Conservation (phyloP, 768 basidiomycete genomes). For the Auricularia sp. region DNA sequence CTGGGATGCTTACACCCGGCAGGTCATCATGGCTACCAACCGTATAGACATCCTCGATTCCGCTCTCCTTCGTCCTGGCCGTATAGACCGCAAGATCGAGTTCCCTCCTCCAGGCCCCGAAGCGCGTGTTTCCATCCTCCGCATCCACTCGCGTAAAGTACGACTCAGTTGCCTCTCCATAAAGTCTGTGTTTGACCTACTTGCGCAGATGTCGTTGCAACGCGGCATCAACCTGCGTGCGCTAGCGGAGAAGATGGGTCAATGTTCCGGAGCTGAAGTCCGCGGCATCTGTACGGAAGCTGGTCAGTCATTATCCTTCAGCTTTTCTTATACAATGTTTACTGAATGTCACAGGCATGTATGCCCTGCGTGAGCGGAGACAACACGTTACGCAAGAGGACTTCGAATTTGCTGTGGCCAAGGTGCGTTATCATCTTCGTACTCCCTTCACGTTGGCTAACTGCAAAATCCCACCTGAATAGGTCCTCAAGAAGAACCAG, state of each 20-base stretch:
- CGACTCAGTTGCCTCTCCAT: neutral
- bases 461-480: neutral
- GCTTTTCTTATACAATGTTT: neutral
- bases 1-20: neutral
- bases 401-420: constrained; percentile 97
- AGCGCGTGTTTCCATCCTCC: constrained; percentile 91
- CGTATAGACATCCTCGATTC: constrained; percentile 96
- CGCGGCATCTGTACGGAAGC: constrained; percentile 96
- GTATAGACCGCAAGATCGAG: constrained; percentile 96
- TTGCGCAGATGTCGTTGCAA: constrained; percentile 83
- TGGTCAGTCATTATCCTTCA: constrained; percentile 36
- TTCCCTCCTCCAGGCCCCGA: constrained; percentile 97
- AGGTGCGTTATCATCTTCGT: constrained; percentile 37
- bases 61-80: constrained; percentile 85
- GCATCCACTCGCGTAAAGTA: constrained; percentile 93
- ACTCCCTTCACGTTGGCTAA: constrained; percentile 2
- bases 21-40: constrained; percentile 93
- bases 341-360: constrained; percentile 59
- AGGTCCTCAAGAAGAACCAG: constrained; percentile 93
- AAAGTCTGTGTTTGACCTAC: neutral
- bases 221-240: constrained; percentile 94
- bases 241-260: constrained; percentile 98
- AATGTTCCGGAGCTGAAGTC: constrained; percentile 96
- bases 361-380: constrained; percentile 86
- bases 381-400: constrained; percentile 98